Base-by-base conservation (phyloP, 73 alveolate genomes). In the Paramecium caudatum region DNA sequence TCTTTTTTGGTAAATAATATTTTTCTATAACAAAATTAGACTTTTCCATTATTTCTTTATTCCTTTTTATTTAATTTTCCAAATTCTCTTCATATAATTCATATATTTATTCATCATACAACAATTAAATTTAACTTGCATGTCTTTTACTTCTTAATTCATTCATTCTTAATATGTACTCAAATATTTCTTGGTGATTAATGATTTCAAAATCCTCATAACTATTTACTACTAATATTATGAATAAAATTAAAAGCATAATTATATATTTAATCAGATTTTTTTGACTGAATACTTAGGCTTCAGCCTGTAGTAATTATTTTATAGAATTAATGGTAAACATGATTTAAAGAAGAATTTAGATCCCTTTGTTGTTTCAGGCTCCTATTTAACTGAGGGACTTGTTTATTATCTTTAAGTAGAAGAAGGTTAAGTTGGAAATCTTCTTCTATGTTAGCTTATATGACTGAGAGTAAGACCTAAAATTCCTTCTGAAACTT, bases 61-160 rank as follows among this genome's bases (percentile, higher is more conserved):
- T 74, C 19, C 65, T 39, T 39, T 45, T 74, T 12, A 74, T 74
- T 19, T 74, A 43, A 45, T 74, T 74, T 41, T 74, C 88, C 15
- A 74, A 74, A 39, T 74, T 12, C 4, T 74, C 88, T 23, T 74
- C 88, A 74, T 74, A 74, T 5, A 74, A 36, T 74, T 74, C 69
- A 23, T 39, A 37, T 8, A 74, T 74, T 16, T 74, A 39, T 43
- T 74, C 88, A 23, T 74, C 62, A 15, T 74, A 65, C 10, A 33
- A 12, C 8, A 33, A 33, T 65, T 65, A 36, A 16, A 65, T 36
- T 65, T 65, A 30, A 15, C 83, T 65, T 65, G 80, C 30, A 23
- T 55, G 30, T 55, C 80, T 55, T 55, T 23, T 55, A 25, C 80
- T 55, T 55, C 80, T 55, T 19, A 55, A 25, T 8, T 55, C 80